Percentiles rank a stretch among this genome's conserved stretches.
Conservation (phyloP, 495 filamentous ascomycete species). For the Evansstolkia leycettana region DNA sequence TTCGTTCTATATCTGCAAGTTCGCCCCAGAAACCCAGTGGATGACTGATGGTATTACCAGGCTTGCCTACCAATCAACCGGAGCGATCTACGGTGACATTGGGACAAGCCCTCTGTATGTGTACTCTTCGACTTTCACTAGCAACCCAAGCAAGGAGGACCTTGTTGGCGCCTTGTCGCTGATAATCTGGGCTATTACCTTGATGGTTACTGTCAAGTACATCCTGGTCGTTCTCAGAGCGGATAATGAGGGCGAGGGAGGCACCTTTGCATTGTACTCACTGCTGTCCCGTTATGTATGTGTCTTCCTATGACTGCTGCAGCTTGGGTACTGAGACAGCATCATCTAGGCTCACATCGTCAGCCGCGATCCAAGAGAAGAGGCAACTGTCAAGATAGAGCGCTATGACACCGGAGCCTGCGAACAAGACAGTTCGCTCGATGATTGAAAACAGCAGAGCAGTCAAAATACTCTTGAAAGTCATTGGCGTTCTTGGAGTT, state of each 20-base stretch:
- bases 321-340: not conserved
- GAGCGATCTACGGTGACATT: constrained; percentile 69
- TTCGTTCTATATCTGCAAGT: no score
- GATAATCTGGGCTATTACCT: constrained; percentile 59
- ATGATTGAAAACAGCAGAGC: constrained; percentile 44
- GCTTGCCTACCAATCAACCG: constrained; percentile 57
- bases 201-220: constrained; percentile 69
- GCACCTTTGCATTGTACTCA: constrained; percentile 62
- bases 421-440: constrained; percentile 30
- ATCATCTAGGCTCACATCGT: constrained; percentile 34
- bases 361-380: constrained; percentile 41
- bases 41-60: no score
- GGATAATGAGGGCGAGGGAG: constrained; percentile 69
- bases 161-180: constrained; percentile 60
- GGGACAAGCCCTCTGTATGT: constrained; percentile 66
- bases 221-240: constrained; percentile 54
- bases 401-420: constrained; percentile 44
- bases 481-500: constrained; percentile 58
- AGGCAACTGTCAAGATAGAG: constrained; percentile 46
- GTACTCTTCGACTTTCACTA: constrained; percentile 55
- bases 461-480: constrained; percentile 42
- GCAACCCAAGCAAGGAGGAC: constrained; percentile 43
- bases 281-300: constrained; percentile 58
- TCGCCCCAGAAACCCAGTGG: no score
- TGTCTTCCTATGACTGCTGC: no score